Conservation (phyloP, 2,329 filamentous ascomycete genomes). For the Didymella pomorum region DNA sequence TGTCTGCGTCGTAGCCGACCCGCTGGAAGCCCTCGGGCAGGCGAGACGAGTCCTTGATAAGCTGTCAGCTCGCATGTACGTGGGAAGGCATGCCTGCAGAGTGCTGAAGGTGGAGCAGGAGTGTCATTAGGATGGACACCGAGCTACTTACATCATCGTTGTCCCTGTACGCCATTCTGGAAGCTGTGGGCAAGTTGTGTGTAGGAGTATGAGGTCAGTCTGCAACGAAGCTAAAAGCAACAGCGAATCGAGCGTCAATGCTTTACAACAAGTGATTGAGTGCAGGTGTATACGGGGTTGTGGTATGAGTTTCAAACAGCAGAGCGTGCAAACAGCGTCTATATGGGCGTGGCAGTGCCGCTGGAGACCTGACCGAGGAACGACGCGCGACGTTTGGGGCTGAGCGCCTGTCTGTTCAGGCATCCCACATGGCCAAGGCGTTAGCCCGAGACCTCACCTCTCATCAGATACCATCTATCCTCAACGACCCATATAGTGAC, state of each 20-base stretch:
- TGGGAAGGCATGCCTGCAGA: neutral
- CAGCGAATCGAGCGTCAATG: neutral
- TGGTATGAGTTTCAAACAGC: neutral
- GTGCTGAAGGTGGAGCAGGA: neutral
- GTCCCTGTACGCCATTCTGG: slow-evolving; percentile 17
- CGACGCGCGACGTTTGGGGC: slow-evolving; percentile 12
- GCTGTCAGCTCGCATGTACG: neutral
- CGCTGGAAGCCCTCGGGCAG: slow-evolving; percentile 64
- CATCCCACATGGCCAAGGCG: slow-evolving; percentile 13
- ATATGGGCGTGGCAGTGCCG: slow-evolving; percentile 11
- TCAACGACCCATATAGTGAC: neutral
- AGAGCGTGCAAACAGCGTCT: neutral
- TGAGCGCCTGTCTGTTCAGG: slow-evolving; percentile 2
- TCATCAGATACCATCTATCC: neutral
- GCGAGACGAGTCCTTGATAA: slow-evolving; percentile 57
- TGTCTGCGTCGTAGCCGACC: slow-evolving; percentile 65
- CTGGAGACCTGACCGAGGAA: slow-evolving; percentile 1
- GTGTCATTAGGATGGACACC: neutral
- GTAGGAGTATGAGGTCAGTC: slow-evolving; percentile 11
- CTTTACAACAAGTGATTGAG: neutral
- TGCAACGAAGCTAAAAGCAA: slow-evolving; percentile 7
- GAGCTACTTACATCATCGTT: slow-evolving; percentile 14
- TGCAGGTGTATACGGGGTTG: slow-evolving; percentile 1
- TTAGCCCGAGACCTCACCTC: neutral
- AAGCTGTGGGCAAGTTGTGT: neutral